Evolutionary conservation across 2,329 filamentous ascomycete species (phyloP).

Genomic region (Diaporthe sp.): DNA sequence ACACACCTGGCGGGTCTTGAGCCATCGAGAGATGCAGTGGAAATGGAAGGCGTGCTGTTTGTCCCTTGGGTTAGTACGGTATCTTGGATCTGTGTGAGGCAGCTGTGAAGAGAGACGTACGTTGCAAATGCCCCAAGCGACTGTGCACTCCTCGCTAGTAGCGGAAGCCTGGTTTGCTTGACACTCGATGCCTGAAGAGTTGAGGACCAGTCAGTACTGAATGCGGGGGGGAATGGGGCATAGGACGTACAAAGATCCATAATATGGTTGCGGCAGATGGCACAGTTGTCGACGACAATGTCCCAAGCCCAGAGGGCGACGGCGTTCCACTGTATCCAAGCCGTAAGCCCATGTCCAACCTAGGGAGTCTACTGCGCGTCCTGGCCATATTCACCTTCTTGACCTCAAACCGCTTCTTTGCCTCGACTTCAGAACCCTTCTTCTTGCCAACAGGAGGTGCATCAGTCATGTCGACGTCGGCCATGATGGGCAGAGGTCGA

Average conservation of each 20-base stretch:
- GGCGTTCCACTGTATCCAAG: slow-evolving; percentile 85
- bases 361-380: background rate
- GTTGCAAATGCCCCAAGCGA: slow-evolving; percentile 99
- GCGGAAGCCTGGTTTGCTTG: slow-evolving; percentile 98
- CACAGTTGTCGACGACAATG: slow-evolving; percentile 99
- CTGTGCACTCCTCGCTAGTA: slow-evolving; percentile 97
- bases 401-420: slow-evolving; percentile 97
- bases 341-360: slow-evolving; percentile 23
- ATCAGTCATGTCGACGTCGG: slow-evolving; percentile 97
- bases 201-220: slow-evolving; percentile 1
- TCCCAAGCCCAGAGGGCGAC: slow-evolving; percentile 99
- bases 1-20: slow-evolving; percentile 99
- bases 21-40: slow-evolving; percentile 98
- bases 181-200: slow-evolving; percentile 87
- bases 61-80: slow-evolving; percentile 51
- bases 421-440: slow-evolving; percentile 64
- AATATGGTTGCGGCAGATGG: slow-evolving; percentile 99
- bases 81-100: background rate
- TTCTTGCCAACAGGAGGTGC: slow-evolving; percentile 74
- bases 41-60: slow-evolving; percentile 97
- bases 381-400: slow-evolving; percentile 81
- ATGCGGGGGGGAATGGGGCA: background rate
- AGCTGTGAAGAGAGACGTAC: slow-evolving; percentile 67
- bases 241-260: slow-evolving; percentile 90
- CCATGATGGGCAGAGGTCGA: slow-evolving; percentile 70